Evolutionary conservation across 371 early-diverging fungal genomes (phyloP).

Genomic region (Lichtheimia corymbifera): DNA sequence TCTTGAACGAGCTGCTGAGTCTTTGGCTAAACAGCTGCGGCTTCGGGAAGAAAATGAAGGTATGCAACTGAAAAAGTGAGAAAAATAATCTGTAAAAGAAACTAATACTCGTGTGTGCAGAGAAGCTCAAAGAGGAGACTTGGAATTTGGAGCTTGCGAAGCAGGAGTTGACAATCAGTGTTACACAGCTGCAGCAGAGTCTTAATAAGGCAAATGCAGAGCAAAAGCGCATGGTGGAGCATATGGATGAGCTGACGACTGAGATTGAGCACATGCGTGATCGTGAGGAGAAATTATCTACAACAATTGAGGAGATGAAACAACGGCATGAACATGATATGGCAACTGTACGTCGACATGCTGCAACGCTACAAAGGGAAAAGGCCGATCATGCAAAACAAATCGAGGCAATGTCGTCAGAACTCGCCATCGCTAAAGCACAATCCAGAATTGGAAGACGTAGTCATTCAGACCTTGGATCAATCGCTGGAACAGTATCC

Average conservation of each 20-base stretch:
- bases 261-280: conserved; percentile 68
- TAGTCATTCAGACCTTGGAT: conserved; percentile 33
- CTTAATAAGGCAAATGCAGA: conserved; percentile 58
- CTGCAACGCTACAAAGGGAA: conserved; percentile 65
- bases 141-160: conserved; percentile 67
- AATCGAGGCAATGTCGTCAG: conserved; percentile 62
- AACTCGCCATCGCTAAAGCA: conserved; percentile 53
- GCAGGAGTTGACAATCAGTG: conserved; percentile 56
- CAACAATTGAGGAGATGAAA: conserved; percentile 56
- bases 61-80: conserved; percentile 28
- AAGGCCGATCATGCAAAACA: conserved; percentile 60
- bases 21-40: conserved; percentile 62
- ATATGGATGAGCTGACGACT: conserved; percentile 53
- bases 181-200: conserved; percentile 57
- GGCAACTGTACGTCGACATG: conserved; percentile 58
- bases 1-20: conserved; percentile 63
- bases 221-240: conserved; percentile 59
- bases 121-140: conserved; percentile 59
- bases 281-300: conserved; percentile 60
- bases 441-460: conserved; percentile 42
- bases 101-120: conserved; percentile 19
- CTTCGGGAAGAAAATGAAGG: conserved; percentile 67
- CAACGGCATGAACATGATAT: conserved; percentile 70
- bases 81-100: not conserved
- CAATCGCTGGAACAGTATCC: conserved; percentile 31